These are phyloP conservation scores for Xerocomus spinulosus DNA, from an alignment of 768 basidiomycete genomes.

Conservation along the genomic window DNA sequence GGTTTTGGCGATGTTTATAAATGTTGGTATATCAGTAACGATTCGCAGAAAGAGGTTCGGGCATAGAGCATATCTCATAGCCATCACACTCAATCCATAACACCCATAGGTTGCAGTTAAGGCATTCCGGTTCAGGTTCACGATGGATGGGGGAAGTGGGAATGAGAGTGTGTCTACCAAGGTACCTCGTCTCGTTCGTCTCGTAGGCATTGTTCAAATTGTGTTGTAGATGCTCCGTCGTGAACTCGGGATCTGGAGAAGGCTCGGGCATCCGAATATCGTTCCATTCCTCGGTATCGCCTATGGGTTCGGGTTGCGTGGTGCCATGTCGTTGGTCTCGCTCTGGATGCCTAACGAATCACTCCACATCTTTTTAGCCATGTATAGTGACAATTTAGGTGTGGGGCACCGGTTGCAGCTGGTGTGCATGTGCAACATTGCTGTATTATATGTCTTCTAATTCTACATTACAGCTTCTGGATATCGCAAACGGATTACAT, in stretches of 20 bases:
- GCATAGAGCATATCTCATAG: not conserved
- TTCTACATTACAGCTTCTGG: conserved; percentile 12
- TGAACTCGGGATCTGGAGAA: conserved; percentile 28
- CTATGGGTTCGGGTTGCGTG: conserved; percentile 21
- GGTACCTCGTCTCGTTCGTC: not conserved
- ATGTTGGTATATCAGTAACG: conserved; percentile 1
- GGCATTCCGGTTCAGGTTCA: conserved; percentile 6
- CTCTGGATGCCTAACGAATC: conserved; percentile 29
- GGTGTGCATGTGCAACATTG: conserved; percentile 12
- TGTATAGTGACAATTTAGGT: not conserved
- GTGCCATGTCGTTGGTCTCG: conserved; percentile 25
- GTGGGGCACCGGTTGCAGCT: conserved; percentile 4
- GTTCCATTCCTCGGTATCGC: conserved; percentile 15
- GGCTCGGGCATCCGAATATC: conserved; percentile 22
- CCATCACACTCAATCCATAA: not conserved
- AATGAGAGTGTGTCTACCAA: not conserved
- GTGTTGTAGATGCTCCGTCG: conserved; percentile 19
- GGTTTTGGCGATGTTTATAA: conserved; percentile 1
- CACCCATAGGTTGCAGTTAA: conserved; percentile 21
- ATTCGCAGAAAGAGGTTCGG: conserved; percentile 5
- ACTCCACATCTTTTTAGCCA: conserved; percentile 15
- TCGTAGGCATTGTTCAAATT: fast-evolving
- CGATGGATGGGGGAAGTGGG: not conserved
- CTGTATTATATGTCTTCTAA: conserved; percentile 10
- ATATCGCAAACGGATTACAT: conserved; percentile 11